Evolutionary conservation across 306 rosid species (phyloP), one percentile per base, ranked within the genome.

Genomic region (Cercis canadensis): DNA sequence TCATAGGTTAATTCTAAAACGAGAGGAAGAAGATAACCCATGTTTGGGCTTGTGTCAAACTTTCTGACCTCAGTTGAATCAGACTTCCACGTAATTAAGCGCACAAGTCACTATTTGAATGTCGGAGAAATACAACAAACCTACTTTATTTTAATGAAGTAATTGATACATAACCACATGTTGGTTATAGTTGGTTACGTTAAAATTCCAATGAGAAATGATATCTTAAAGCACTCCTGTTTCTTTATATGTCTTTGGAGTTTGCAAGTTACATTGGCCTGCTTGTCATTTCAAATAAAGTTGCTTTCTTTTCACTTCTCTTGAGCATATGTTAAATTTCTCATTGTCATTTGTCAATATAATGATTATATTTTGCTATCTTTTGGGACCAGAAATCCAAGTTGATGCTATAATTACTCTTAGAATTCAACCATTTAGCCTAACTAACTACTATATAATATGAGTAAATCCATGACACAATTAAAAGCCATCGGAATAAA

Each of bases 271-370:
- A 75, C 14, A 36, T 19, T 76, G 77, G 70, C 72, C 80, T 62
- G 45, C 63, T 69, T 64, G 81, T 78, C 88, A 39, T 69, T 50
- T 72, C 76, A 68, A 53, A 62, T 51, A 62, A 68, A 75, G 71
- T 80, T 88, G 89, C 89, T 84, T 86, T 61, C 41, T 37, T 36
- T 73, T 82, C 82, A 89, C 88, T 84, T 78, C 82, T 61, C 46
- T n/a, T n/a, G n/a, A 4, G 52, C 47, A 17, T 62, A 62, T 46
- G 57, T 5, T 68, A 44, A 40, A 54, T 57, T 74, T 83, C 63
- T 67, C 53, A 46, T 60, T 67, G 72, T 78, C 55, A 43, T 69
- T 67, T 72, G 62, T 60, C 70, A 77, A 52, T 72, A 70, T 46
- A 76, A 46, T 75, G 62, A 79, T 76, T 54, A 68, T 61, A 51